Percentiles rank a stretch among this genome's conserved stretches.
Evolutionary conservation across 2,329 filamentous ascomycete species (phyloP).

Genomic region (Raffaelea ambrosiae): DNA sequence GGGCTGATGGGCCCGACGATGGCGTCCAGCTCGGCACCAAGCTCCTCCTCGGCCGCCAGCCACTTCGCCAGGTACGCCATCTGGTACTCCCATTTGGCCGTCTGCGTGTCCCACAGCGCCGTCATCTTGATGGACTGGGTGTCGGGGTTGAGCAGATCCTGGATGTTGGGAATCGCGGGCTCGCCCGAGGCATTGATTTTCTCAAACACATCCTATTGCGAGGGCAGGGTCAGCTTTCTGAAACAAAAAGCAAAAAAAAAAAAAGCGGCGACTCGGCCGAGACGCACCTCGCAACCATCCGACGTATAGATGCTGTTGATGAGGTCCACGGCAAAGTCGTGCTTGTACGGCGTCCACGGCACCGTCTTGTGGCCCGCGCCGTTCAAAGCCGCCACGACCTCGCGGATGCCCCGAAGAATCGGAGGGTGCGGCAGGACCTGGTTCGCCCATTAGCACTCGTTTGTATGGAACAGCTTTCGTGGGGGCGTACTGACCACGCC

Average conservation of each 20-base stretch:
- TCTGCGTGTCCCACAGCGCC: neutral
- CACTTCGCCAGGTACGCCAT: slow-evolving; percentile 3
- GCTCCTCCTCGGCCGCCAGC: neutral
- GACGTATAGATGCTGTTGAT: neutral
- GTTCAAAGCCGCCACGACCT: neutral
- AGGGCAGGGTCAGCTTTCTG: too few species aligned
- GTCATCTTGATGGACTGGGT: neutral
- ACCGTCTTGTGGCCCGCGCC: neutral
- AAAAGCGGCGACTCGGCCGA: too few species aligned
- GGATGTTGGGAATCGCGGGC: slow-evolving; percentile 14
- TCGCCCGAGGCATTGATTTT: slow-evolving; percentile 10
- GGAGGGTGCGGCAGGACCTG: neutral
- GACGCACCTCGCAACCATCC: slow-evolving; percentile 7
- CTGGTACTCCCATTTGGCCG: neutral
- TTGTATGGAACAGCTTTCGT: neutral
- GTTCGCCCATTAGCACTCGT: neutral
- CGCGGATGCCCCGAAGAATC: neutral
- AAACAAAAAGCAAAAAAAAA: too few species aligned
- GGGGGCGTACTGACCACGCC: neutral
- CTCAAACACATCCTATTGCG: slow-evolving; percentile 33
- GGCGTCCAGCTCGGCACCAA: slow-evolving; percentile 37
- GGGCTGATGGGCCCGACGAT: slow-evolving; percentile 44
- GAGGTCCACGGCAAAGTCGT: neutral
- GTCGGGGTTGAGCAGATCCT: neutral
- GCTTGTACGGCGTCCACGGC: neutral